Base-by-base conservation (phyloP, 495 filamentous ascomycete genomes). In the Neurospora sp. region DNA sequence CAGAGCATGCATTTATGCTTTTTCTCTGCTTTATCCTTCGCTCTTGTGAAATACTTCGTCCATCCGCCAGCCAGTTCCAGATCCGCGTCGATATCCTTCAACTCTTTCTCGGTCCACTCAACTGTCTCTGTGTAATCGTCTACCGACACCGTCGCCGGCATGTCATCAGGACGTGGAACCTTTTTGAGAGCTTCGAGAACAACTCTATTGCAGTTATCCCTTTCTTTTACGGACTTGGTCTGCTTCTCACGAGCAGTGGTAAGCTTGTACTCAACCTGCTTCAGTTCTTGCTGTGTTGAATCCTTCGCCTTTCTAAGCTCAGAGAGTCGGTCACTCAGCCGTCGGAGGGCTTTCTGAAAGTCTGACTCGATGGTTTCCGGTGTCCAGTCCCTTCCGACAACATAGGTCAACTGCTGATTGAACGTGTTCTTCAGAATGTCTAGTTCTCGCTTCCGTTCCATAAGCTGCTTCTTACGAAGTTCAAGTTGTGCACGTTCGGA, bases 181-280 rank as follows among this genome's bases (percentile, higher is more conserved):
- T 79, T 80, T 45, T 81, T 77, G 12, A 87, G 76, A 37, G 82
- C 83, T n/a, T 70, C 73, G 27, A 82, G 42, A 3, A 91, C 85
- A 10, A 72, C 76, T 6, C 81, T 74, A 61, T 88, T 86, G 77
- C 89, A 90, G 35, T 82, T 83, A 8, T 89, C 84, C 72, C 89
- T 85, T 71, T 94, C 91, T 65, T 87, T 84, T 39, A 88, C 83
- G 70, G 90, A 90, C 76, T 89, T 88, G 65, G 84, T 89, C 37
- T 92, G 81, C 69, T 84, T 88, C 22, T 88, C 88, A 40, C 87
- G 86, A 14, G 82, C 79, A 61, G 84, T 89, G 17, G 87, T 90
- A n/a, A 97, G 83, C 77, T 91, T 93, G 78, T 87, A 93, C 73
- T 96, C 90, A 27, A 93, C 80, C 70, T 94, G 90, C 76, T 93